Base-by-base conservation (phyloP, 2,329 filamentous ascomycete species). In the Exserohilum rostratum region DNA sequence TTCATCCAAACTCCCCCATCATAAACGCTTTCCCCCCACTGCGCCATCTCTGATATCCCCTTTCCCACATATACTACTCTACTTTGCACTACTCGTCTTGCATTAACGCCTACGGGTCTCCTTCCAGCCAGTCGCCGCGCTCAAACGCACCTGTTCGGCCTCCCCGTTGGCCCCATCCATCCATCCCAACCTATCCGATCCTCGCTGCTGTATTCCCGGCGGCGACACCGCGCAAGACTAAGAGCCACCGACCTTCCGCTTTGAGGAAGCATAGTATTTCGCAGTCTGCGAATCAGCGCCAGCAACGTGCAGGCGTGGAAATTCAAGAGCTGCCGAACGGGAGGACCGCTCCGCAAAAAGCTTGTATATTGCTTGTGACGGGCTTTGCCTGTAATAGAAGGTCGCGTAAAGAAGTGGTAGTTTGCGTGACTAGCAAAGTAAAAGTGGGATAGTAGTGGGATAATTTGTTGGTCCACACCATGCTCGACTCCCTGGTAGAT, bases 261-360 rank as follows among this genome's bases (percentile, higher is more conserved):
- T 64, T 51, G 42, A 62, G 53, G 9, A 50, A 13, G n/a, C n/a
- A n/a, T 50, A 57, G 54, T 46, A 38, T 49, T 31, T 49, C 33
- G 45, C 29, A 34, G 18, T 37, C 35, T 51, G 37, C 66, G 64
- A 67, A 69, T 68, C 64, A 66, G 47, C 53, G 34, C 37, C 2
- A 22, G 27, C 48, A 62, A 60, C 58, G 56, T 56, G 54, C 55
- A 34, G 31, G 61, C 60, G 62, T 67, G 64, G 53, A 59, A 46
- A 44, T 15, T 43, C 55, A 55, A 65, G 54, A n/a, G 22, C 55
- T 60, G 60, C 57, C 63, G 56, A 57, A 57, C 63, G 62, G 61
- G 64, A 62, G 54, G 59, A 62, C 64, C 65, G 60, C 60, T 52
- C 66, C 66, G 62, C 55, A 47, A 46, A 34, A 71, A 69, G 69